Evolutionary conservation across 164 flowering plant genomes (phyloP), one percentile per base, ranked within the genome.

Genomic region (Liriodendron chinense): DNA sequence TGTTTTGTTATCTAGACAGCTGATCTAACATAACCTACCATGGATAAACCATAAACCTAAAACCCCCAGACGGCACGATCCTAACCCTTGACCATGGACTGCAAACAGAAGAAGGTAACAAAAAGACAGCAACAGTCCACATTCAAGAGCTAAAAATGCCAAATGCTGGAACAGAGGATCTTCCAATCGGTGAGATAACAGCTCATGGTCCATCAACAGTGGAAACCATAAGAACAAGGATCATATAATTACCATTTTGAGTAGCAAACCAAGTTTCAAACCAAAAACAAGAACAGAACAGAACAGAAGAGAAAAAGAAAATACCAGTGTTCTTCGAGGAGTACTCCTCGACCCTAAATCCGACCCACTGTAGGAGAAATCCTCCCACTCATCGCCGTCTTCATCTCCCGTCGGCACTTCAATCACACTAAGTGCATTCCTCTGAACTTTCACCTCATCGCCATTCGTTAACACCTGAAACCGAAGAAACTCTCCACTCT

Each of bases 321-420:
- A 66, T 25, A 66, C 69, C 69, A 66, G 43, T 24, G 43, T 24
- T 24, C 69, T 25, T 14, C 34, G 69, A 66, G 69, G 69, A 66
- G 47, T 66, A 25, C 34, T 66, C 69, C 69, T 66, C 1, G 69
- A 66, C 20, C 69, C 69, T 7, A 66, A 24, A 66, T 66, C 69
- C 18, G 69, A 66, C 14, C 48, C 69, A 18, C 69, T 26, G 26
- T 25, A 66, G 6, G 47, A 66, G 43, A 66, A 25, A 66, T 66
- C 69, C 8, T 66, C 69, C 69, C 69, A 66, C 16, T 93, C 98
- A 71, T 90, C 93, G 56, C 91, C 96, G 8, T 89, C 98, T 77
- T 95, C 99, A 77, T 86, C 87, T 3, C 98, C 99, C 49, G 96
- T 91, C n/a, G 99, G 98, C 67, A 92, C 88, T 83, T 93, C 98